Percentiles rank a stretch among this genome's conserved stretches.
phyloP scores from a whole-genome alignment of 2,329 filamentous ascomycete genomes.

The Basipetospora chlamydospora region DNA sequence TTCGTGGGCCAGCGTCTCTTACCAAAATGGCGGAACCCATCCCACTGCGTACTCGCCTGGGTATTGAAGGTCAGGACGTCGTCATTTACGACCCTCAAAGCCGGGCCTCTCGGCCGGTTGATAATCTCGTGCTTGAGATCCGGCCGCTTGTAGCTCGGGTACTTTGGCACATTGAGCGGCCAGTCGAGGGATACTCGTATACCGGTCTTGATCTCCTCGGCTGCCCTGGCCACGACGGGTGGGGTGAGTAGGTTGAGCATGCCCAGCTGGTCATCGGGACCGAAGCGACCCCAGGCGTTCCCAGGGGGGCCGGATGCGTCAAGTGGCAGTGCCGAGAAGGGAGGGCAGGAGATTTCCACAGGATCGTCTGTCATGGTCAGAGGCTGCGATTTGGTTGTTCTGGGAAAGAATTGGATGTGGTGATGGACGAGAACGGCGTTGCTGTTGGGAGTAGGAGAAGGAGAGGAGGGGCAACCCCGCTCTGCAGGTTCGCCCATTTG shows the following conservation, averaged over 20 bases:
- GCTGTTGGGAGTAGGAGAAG: too few species aligned
- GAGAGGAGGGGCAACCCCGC: too few species aligned
- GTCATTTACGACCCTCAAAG: conserved; percentile 3
- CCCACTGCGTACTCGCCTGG: conserved; percentile 5
- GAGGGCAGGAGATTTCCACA: background rate
- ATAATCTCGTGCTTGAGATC: conserved; percentile 2
- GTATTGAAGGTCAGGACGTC: conserved; percentile 4
- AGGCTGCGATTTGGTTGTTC: too few species aligned
- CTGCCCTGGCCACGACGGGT: background rate
- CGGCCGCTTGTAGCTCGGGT: conserved; percentile 1
- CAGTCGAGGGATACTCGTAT: conserved; percentile 1
- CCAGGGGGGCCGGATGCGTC: conserved; percentile 1
- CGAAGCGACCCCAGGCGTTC: conserved; percentile 5
- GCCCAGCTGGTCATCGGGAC: conserved; percentile 3
- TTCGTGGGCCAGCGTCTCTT: background rate
- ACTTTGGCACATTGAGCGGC: background rate
- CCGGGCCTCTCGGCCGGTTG: background rate
- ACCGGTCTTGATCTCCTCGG: conserved; percentile 5
- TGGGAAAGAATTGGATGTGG: too few species aligned
- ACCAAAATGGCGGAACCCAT: conserved; percentile 5
- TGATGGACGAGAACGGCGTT: too few species aligned
- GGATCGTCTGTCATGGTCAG: too few species aligned
- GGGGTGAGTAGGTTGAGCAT: conserved; percentile 5
- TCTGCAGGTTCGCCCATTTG: too few species aligned
- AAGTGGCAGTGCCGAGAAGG: background rate